Evolutionary conservation across 345 rosid genomes (phyloP).

Genomic region (Moricandia arvensis): DNA sequence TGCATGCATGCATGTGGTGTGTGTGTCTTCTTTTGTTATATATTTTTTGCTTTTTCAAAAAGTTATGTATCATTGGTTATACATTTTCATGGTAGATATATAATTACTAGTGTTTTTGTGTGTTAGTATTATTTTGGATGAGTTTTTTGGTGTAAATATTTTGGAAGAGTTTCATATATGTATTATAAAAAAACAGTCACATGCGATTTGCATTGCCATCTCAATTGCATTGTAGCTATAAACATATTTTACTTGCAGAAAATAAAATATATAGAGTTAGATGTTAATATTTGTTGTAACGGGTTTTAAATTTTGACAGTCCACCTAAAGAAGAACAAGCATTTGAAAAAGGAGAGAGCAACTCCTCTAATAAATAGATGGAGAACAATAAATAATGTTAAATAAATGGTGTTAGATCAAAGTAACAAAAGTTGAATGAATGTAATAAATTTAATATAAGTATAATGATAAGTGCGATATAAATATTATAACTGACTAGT

Average conservation of each 20-base stretch:
- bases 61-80: not conserved
- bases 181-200: not conserved
- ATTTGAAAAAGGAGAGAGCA: not conserved
- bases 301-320: not conserved
- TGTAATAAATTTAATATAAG: not conserved
- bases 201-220: not conserved
- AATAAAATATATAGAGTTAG: not conserved
- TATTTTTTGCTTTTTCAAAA: not conserved
- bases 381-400: not conserved
- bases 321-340: not conserved
- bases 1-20: too few relatives aligned
- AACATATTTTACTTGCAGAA: not conserved
- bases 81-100: not conserved
- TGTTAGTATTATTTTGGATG: not conserved
- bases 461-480: not conserved
- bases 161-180: too few relatives aligned
- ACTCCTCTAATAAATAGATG: not conserved
- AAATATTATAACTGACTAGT: too few relatives aligned
- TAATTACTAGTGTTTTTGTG: not conserved
- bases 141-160: not conserved
- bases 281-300: not conserved
- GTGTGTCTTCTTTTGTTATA: not conserved
- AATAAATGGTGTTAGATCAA: not conserved
- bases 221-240: not conserved
- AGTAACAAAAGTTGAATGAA: not conserved